Conservation (phyloP, 2,329 filamentous ascomycete species). For the Arachnomyces sp. region DNA sequence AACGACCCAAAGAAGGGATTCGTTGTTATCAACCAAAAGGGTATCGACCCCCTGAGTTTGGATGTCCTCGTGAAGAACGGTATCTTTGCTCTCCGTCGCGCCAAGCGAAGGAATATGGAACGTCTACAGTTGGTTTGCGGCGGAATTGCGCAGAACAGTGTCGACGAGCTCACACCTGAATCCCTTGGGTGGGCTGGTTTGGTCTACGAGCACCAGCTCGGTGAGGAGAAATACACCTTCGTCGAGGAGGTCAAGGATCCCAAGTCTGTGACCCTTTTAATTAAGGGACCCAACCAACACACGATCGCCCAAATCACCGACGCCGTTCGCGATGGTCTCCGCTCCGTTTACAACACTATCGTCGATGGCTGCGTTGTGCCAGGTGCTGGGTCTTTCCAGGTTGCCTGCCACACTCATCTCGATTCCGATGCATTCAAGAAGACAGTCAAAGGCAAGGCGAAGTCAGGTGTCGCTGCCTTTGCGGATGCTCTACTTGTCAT, state of each 20-base stretch:
- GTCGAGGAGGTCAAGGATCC: slow-evolving; percentile 97
- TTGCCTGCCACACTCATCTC: slow-evolving; percentile 81
- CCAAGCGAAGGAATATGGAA: slow-evolving; percentile 99
- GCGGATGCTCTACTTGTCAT: slow-evolving; percentile 91
- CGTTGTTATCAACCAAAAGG: slow-evolving; percentile 98
- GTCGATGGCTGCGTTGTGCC: slow-evolving; percentile 95
- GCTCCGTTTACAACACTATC: slow-evolving; percentile 98
- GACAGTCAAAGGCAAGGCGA: slow-evolving; percentile 94
- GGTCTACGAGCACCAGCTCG: slow-evolving; percentile 94
- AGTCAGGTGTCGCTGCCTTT: slow-evolving; percentile 91
- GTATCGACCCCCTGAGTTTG: slow-evolving; percentile 90
- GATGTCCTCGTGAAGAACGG: slow-evolving; percentile 97
- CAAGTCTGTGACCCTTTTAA: slow-evolving; percentile 93
- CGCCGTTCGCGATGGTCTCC: slow-evolving; percentile 85
- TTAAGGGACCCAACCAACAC: slow-evolving; percentile 95
- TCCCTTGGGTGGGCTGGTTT: slow-evolving; percentile 90
- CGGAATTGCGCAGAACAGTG: slow-evolving; percentile 86
- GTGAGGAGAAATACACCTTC: slow-evolving; percentile 99
- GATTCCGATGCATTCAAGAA: slow-evolving; percentile 79
- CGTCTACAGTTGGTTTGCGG: slow-evolving; percentile 90
- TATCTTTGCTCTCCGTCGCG: slow-evolving; percentile 85
- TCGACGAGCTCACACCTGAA: slow-evolving; percentile 82
- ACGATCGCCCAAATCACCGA: slow-evolving; percentile 96
- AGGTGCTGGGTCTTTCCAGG: slow-evolving; percentile 89
- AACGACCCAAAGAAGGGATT: slow-evolving; percentile 90